Base-by-base conservation (phyloP, 2,329 filamentous ascomycete genomes). In the Ophiostoma piceae region DNA sequence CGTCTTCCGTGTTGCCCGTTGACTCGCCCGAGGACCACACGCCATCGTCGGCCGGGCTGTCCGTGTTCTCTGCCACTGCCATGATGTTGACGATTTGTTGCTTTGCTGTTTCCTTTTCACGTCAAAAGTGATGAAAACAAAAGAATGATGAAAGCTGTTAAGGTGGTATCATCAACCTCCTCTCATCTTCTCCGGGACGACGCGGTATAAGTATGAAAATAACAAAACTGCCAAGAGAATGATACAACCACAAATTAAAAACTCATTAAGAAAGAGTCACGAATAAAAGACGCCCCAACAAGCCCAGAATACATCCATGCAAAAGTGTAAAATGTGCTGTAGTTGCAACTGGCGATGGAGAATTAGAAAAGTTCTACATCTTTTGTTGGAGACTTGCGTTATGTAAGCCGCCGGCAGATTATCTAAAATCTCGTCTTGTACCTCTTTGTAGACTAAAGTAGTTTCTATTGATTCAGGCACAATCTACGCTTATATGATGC, bases 1-100 rank as follows among this genome's bases (percentile, higher is more conserved):
- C 57, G 57, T 62, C 57, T 19, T 62, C 57, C 12, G 57, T 32
- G 57, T 62, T 62, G 57, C 22, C 57, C 57, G 57, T 62, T 4
- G 57, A 62, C 26, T 62, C 57, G 26, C 26, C 57, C 57, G 57
- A 62, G 12, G 26, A 32, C 57, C 26, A 22, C 51, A 16, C n/a
- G 16, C n/a, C 26, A 12, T 62, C 57, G 11, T 62, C 57, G 26
- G 26, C 57, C 57, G 57, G 57, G 26, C 16, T 26, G 26, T 62
- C 57, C 11, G 22, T 32, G 11, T 62, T 67, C 8, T 54, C 43
- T 19, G 35, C 26, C 57, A 62, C 11, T 12, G 16, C 2, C 26
- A 29, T 29, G 26, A 29, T 29, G 26, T 62, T 2, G n/a, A 35
- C 5, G 35, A 6, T 62, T 12, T 29, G n/a, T 12, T 57, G 22